Evolutionary conservation across 2,329 filamentous ascomycete genomes (phyloP).

Genomic region (Talaromyces funiculosus): DNA sequence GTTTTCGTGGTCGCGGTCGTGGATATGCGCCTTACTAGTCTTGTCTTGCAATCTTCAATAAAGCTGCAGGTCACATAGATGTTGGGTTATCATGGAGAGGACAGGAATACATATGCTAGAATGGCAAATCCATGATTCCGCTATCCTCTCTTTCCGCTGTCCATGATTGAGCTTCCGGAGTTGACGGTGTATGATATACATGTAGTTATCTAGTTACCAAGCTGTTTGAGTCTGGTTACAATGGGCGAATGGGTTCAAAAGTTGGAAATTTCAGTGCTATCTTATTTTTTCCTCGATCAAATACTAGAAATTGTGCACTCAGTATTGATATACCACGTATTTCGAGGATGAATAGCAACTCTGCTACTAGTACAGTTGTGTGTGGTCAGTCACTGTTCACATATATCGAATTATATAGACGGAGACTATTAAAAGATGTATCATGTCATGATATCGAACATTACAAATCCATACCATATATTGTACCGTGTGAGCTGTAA

Average conservation of each 20-base stretch:
- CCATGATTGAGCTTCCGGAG: slow-evolving; percentile 25
- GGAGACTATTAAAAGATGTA: neutral
- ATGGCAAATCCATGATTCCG: neutral
- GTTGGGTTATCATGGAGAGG: neutral
- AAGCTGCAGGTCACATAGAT: neutral
- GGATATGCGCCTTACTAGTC: slow-evolving; percentile 44
- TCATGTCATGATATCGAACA: neutral
- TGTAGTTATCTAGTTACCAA: slow-evolving; percentile 12
- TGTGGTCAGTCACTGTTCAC: neutral
- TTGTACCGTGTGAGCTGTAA: neutral
- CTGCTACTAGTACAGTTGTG: neutral
- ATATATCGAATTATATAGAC: neutral
- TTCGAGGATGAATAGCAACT: neutral
- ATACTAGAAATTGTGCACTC: neutral
- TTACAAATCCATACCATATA: neutral
- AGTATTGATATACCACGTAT: neutral
- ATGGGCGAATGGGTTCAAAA: slow-evolving; percentile 3
- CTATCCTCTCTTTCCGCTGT: slow-evolving; percentile 10
- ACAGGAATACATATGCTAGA: neutral
- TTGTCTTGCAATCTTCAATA: neutral
- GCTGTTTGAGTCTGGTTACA: neutral
- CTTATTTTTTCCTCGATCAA: neutral
- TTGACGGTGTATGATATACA: slow-evolving; percentile 33
- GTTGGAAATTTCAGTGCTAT: neutral
- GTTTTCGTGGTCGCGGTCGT: slow-evolving; percentile 43